Conservation (phyloP, 345 rosid genomes). For the Melaleuca alternifolia region DNA sequence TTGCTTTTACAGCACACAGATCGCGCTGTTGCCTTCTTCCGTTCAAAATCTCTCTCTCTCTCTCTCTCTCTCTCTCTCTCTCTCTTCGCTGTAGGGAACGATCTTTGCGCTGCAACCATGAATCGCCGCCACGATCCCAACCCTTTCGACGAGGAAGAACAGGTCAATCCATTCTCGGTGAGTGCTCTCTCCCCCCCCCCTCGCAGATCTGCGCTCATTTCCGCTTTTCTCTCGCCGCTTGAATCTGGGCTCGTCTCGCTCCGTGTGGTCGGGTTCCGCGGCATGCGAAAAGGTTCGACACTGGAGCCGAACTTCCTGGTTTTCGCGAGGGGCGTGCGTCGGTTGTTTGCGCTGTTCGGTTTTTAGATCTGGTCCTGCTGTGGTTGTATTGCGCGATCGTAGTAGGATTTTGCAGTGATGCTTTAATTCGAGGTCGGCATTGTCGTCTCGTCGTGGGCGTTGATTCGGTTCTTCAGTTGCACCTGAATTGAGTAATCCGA, state of each 20-base stretch:
- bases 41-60: background rate
- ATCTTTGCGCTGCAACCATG: slow-evolving; percentile 22
- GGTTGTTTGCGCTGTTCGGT: background rate
- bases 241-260: background rate
- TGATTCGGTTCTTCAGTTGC: background rate
- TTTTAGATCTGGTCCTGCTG: background rate
- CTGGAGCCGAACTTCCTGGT: background rate
- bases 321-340: background rate
- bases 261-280: background rate
- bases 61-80: background rate
- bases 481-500: background rate
- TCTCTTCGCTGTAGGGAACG: background rate
- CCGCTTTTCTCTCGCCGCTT: background rate
- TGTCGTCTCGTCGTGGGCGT: background rate
- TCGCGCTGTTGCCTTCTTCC: background rate
- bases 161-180: slow-evolving; percentile 97
- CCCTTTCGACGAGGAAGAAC: slow-evolving; percentile 89
- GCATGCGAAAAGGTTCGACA: background rate
- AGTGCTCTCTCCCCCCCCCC: background rate
- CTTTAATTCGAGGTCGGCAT: background rate
- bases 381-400: background rate
- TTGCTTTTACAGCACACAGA: background rate
- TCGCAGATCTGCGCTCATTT: slow-evolving; percentile 20
- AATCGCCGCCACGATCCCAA: slow-evolving; percentile 86
- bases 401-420: background rate